Evolutionary conservation across 164 flowering plant species (phyloP).

Genomic region (Nymphaea colorata): DNA sequence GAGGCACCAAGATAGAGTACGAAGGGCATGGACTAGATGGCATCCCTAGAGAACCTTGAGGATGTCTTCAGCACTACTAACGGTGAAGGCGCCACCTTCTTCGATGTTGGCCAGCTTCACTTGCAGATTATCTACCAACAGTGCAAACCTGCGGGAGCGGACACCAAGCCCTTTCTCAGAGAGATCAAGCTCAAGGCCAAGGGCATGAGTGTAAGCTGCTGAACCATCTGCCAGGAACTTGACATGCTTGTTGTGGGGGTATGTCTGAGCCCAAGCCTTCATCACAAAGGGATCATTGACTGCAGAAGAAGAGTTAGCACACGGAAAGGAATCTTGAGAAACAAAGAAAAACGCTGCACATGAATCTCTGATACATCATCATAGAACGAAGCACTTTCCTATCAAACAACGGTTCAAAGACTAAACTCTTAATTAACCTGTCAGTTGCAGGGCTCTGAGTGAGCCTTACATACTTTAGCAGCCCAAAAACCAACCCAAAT

Average conservation of each 20-base stretch:
- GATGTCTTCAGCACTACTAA: conserved; percentile 82
- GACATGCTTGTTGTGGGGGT: conserved; percentile 70
- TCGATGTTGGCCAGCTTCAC: conserved; percentile 76
- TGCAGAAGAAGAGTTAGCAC: conserved; percentile 15
- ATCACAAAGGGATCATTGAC: conserved; percentile 96
- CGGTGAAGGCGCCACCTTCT: conserved; percentile 69
- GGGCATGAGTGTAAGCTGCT: conserved; percentile 60
- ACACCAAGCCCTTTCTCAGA: conserved; percentile 72
- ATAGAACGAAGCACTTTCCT: too few species aligned
- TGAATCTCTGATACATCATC: too few species aligned
- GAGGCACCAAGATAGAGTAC: not conserved
- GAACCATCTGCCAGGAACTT: conserved; percentile 92
- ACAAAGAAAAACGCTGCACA: too few species aligned
- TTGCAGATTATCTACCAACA: conserved; percentile 71
- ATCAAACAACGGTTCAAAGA: too few species aligned
- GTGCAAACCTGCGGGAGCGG: conserved; percentile 71
- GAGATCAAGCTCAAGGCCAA: conserved; percentile 90
- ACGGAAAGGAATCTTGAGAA: not conserved
- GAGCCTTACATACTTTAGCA: too few species aligned
- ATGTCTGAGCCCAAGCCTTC: conserved; percentile 90
- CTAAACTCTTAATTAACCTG: too few species aligned
- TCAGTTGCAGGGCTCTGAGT: too few species aligned
- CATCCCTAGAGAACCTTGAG: conserved; percentile 50
- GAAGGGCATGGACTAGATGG: not conserved
- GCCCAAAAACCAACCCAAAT: too few species aligned